Base-by-base conservation (phyloP, 495 filamentous ascomycete genomes). In the Hypoxylon rickii region DNA sequence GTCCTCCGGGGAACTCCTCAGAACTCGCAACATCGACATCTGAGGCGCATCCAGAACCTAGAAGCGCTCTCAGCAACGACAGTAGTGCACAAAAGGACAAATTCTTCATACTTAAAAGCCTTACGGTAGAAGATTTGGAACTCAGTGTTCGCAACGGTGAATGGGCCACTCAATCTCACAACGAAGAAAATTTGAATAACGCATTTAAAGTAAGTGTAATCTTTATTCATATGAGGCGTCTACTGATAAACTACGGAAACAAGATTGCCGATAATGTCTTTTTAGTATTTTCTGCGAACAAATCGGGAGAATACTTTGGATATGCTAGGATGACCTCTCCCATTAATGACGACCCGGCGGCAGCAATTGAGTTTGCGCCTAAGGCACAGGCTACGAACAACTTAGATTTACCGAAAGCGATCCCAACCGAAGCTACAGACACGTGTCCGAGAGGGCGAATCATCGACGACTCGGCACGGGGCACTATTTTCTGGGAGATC, bases 401-500 rank as follows among this genome's bases (percentile, higher is more conserved):
- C 38, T 66, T 83, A 12, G 82, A 88, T 49, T 73, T 87, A 13
- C 88, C 89, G 17, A 85, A 84, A 64, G 84, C 86, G 1, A 94
- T 89, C 17, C 81, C 85, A 0, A 97, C 92, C 1, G 81, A 83
- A 41, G 87, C 89, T 10, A 97, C 92, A 7, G 82, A 88, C 26
- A 87, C 78, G 29, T 90, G 90, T 2, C 93, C 91, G 15, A 87
- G 79, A 61, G 94, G 94, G 29, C 84, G 88, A 37, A 92, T 98
- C 63, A 93, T 98, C 48, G 90, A 96, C 66, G 94, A 98, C 68
- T 88, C 90, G 18, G 89, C 87, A 1, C 85, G 94, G 16, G 94
- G 92, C 0, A 96, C 92, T 7, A 96, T 96, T 45, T 98, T 98
- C 63, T 98, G 94, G 94, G 94, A 98, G 67, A 89, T 89, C 3